Evolutionary conservation across 495 filamentous ascomycete species (phyloP).

Genomic region (Tuber calosporum): DNA sequence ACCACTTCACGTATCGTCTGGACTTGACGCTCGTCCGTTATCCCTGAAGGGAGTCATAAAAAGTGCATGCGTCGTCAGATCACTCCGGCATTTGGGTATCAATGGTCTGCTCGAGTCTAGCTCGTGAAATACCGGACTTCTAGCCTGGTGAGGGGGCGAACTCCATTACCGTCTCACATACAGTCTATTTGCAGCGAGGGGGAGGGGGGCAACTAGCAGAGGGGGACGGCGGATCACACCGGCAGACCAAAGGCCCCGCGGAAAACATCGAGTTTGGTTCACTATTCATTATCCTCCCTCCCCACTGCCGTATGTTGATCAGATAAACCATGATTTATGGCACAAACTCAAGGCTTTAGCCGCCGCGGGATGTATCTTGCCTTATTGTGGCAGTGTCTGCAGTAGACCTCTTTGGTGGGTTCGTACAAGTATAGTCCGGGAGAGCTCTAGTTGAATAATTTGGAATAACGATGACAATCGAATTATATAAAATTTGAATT

Average conservation of each 20-base stretch:
- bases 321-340: too few relatives aligned
- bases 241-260: not conserved
- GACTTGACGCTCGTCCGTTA: not conserved
- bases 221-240: not conserved
- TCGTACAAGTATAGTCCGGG: too few relatives aligned
- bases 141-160: not conserved
- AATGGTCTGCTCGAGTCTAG: too few relatives aligned
- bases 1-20: not conserved
- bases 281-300: too few relatives aligned
- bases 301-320: too few relatives aligned
- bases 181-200: not conserved
- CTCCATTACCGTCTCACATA: not conserved
- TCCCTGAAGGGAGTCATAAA: not conserved
- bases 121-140: not conserved
- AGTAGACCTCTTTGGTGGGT: too few relatives aligned
- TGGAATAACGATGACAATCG: too few relatives aligned
- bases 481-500: too few relatives aligned
- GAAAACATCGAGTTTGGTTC: not conserved
- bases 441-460: too few relatives aligned
- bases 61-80: not conserved
- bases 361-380: too few relatives aligned
- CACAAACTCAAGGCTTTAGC: too few relatives aligned
- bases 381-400: too few relatives aligned
- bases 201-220: not conserved
- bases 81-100: not conserved